Evolutionary conservation across 2,329 filamentous ascomycete genomes (phyloP).

Genomic region (Claviceps cyperi): DNA sequence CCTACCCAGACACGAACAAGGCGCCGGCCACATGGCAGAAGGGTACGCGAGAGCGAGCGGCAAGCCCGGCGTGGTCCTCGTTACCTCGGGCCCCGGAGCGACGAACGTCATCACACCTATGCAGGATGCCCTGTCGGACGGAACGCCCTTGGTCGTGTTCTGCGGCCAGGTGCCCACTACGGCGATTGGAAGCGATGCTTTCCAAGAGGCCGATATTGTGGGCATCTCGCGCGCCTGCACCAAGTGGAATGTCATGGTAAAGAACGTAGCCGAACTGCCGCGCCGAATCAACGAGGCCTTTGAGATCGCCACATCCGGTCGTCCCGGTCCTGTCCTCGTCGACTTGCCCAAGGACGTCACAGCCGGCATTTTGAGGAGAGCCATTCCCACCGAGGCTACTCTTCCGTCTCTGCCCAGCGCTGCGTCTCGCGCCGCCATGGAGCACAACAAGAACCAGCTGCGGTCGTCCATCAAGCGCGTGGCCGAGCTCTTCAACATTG

Average conservation of each 20-base stretch:
- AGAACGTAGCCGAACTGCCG: slow-evolving; percentile 84
- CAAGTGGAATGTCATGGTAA: slow-evolving; percentile 99
- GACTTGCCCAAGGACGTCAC: slow-evolving; percentile 96
- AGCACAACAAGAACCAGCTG: slow-evolving; percentile 58
- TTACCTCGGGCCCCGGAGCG: slow-evolving; percentile 90
- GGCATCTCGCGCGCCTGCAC: slow-evolving; percentile 91
- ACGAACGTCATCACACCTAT: slow-evolving; percentile 95
- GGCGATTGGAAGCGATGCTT: slow-evolving; percentile 87
- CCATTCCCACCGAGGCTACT: slow-evolving; percentile 63
- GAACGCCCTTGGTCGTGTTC: slow-evolving; percentile 92
- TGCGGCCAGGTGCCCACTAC: slow-evolving; percentile 81
- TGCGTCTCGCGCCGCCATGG: slow-evolving; percentile 66
- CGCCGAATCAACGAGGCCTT: slow-evolving; percentile 94
- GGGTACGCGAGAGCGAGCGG: slow-evolving; percentile 90
- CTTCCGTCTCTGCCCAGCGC: slow-evolving; percentile 74
- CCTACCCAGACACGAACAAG: slow-evolving; percentile 90
- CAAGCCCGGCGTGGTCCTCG: slow-evolving; percentile 87
- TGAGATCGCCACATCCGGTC: slow-evolving; percentile 88
- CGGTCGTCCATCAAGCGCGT: slow-evolving; percentile 60
- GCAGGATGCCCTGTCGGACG: slow-evolving; percentile 90
- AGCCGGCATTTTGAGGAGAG: slow-evolving; percentile 63
- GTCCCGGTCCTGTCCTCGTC: slow-evolving; percentile 87
- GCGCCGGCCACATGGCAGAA: slow-evolving; percentile 96
- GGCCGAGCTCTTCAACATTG: slow-evolving; percentile 67
- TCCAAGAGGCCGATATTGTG: slow-evolving; percentile 90